A percentile compares a stretch with the other conserved stretches of the same genome.
Evolutionary conservation across 108 stramenopile genomes (phyloP).

Genomic region (Chaetoceros tenuissimus): DNA sequence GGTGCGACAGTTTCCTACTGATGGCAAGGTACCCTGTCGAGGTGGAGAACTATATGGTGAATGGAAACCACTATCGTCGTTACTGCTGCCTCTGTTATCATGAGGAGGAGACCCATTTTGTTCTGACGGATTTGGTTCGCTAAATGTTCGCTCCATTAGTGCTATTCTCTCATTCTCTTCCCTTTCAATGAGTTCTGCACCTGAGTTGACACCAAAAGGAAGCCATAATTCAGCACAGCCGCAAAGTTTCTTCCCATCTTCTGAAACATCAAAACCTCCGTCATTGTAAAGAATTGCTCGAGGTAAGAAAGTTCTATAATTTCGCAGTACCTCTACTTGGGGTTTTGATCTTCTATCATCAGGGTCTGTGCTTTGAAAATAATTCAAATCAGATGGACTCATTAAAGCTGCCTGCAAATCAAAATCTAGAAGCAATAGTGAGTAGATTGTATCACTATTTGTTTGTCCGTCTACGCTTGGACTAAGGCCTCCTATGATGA

Average conservation of each 20-base stretch:
- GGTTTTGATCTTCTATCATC: neutral
- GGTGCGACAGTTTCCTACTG: neutral
- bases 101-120: neutral
- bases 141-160: neutral
- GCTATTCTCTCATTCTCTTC: conserved; percentile 13
- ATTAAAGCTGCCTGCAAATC: conserved; percentile 40
- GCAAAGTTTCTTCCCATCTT: conserved; percentile 81
- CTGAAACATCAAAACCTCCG: conserved; percentile 91
- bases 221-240: conserved; percentile 86
- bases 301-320: conserved; percentile 45
- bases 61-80: neutral
- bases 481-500: conserved; percentile 90
- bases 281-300: conserved; percentile 92
- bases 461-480: conserved; percentile 28
- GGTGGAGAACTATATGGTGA: conserved; percentile 2
- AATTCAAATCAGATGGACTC: neutral
- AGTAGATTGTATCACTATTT: conserved; percentile 55
- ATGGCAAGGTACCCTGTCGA: neutral
- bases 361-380: neutral
- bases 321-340: neutral
- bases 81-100: neutral
- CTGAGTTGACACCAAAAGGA: conserved; percentile 65
- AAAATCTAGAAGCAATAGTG: conserved; percentile 77
- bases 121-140: neutral
- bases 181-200: conserved; percentile 58